A percentile compares a stretch with the other conserved stretches of the same genome.
phyloP scores from a whole-genome alignment of 176 grass and related monocot species.

The Panicum miliaceum region DNA sequence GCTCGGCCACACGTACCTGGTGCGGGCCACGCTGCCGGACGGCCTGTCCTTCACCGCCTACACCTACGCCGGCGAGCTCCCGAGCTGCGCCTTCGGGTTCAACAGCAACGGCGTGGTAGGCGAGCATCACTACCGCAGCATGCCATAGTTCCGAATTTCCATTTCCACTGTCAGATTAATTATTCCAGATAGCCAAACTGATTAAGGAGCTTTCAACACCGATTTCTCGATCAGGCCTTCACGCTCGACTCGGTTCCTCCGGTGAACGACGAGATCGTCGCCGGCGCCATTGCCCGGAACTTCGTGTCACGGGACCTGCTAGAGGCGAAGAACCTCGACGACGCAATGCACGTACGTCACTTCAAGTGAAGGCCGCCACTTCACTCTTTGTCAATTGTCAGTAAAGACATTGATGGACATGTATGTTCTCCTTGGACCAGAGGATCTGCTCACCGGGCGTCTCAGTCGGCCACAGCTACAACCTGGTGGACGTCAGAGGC shows the following conservation, averaged over 20 bases:
- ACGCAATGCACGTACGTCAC: slow-evolving; percentile 59
- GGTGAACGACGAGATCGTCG: slow-evolving; percentile 51
- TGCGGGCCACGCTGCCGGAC: slow-evolving; percentile 54
- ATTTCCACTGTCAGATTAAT: not conserved
- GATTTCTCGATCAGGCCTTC: slow-evolving; percentile 64
- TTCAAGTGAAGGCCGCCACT: not conserved
- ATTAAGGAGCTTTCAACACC: not conserved
- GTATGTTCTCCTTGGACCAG: not conserved
- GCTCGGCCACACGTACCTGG: slow-evolving; percentile 80
- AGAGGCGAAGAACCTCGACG: slow-evolving; percentile 63
- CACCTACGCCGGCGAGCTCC: slow-evolving; percentile 81
- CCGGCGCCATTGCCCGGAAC: slow-evolving; percentile 63
- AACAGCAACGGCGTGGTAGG: slow-evolving; percentile 79
- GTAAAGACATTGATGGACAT: not conserved
- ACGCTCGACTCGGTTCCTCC: slow-evolving; percentile 85
- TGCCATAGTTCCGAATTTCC: not conserved
- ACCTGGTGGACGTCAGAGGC: slow-evolving; percentile 66
- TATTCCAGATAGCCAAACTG: not conserved
- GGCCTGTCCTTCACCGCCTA: slow-evolving; percentile 78
- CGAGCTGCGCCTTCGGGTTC: slow-evolving; percentile 88
- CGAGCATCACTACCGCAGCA: not conserved
- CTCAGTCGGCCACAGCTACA: slow-evolving; percentile 84
- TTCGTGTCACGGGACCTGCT: slow-evolving; percentile 75
- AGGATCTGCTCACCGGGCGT: slow-evolving; percentile 59
- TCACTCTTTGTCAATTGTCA: not conserved